Percentiles rank a stretch among this genome's conserved stretches.
Evolutionary conservation across 768 basidiomycete genomes (phyloP).

Genomic region (Epithele typhae): DNA sequence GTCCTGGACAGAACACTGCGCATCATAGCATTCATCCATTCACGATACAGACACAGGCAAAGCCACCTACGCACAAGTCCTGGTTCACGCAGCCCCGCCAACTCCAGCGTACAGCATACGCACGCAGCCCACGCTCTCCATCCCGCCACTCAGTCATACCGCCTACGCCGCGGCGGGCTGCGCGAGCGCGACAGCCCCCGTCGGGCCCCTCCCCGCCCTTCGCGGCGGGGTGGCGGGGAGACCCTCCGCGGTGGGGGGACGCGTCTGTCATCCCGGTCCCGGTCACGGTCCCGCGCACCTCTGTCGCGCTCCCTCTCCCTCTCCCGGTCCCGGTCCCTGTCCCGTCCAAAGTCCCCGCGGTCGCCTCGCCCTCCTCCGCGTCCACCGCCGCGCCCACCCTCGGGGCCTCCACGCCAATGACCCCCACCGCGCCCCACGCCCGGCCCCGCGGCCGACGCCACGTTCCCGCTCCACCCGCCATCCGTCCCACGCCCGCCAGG

Average conservation of each 20-base stretch:
- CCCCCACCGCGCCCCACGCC: slow-evolving; percentile 42
- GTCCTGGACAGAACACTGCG: no score
- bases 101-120: no score
- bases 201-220: no score
- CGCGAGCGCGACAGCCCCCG: slow-evolving; percentile 32
- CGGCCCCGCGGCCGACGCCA: slow-evolving; percentile 30
- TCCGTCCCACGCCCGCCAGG: slow-evolving; percentile 34
- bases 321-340: slow-evolving; percentile 24
- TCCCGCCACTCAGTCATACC: slow-evolving; percentile 15
- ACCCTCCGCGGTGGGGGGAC: slow-evolving; percentile 13
- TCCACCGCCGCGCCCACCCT: slow-evolving; percentile 43
- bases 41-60: no score
- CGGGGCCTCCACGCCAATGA: slow-evolving; percentile 73
- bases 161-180: slow-evolving; percentile 35
- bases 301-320: slow-evolving; percentile 23
- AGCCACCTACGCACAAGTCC: no score
- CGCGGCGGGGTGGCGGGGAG: slow-evolving; percentile 17
- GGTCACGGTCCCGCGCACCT: slow-evolving; percentile 13
- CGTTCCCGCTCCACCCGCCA: slow-evolving; percentile 43
- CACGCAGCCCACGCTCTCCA: no score
- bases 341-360: slow-evolving; percentile 18
- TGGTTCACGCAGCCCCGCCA: no score
- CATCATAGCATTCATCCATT: no score
- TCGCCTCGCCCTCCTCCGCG: slow-evolving; percentile 24
- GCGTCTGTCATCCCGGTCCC: slow-evolving; percentile 22